Base-by-base conservation (phyloP, 169 alveolate genomes). In the Toxoplasma gondii region DNA sequence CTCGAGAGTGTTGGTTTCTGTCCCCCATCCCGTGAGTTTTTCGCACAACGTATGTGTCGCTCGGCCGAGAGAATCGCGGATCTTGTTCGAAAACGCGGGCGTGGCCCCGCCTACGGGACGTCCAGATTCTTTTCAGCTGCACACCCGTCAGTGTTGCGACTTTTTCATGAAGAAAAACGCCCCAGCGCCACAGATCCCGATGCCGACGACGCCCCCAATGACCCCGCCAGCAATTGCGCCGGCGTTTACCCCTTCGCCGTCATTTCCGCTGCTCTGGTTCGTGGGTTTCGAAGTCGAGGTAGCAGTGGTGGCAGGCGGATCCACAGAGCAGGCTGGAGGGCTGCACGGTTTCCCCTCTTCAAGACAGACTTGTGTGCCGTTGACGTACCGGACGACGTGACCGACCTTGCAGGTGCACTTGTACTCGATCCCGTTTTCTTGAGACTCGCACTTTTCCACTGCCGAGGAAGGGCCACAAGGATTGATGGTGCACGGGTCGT, bases 391-490 rank as follows among this genome's bases (percentile, higher is more conserved):
- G 31, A 34, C 84, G 39, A 36, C 84, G 84, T 74, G 43, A 12
- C 84, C 84, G 4, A 12, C 44, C 22, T 41, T 19, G 84, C 84
- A 74, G 84, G 84, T 34, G 44, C 84, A 74, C 12, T 12, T n/a
- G 84, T 74, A 74, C 84, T 36, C 39, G 45, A 74, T 1, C n/a
- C 74, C 74, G 74, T 64, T 64, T 12, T 22, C 44, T 12, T n/a
- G 44, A 17, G 84, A 1, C 10, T 31, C 44, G 84, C 84, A 74
- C 49, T 74, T 74, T 19, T 10, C 67, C 67, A 82, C 90, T 24
- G 64, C 90, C 5, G 31, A 64, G 38, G 53, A 12, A 1, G 58
- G n/a, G 27, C 90, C 90, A 67, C 90, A 82, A 67, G 90, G 90
- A 7, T 7, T 10, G 69, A 82, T 43, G 38, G 54, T 43, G 90